Conservation (phyloP, 805 yeast species). For the Yarrowia osloensis region DNA sequence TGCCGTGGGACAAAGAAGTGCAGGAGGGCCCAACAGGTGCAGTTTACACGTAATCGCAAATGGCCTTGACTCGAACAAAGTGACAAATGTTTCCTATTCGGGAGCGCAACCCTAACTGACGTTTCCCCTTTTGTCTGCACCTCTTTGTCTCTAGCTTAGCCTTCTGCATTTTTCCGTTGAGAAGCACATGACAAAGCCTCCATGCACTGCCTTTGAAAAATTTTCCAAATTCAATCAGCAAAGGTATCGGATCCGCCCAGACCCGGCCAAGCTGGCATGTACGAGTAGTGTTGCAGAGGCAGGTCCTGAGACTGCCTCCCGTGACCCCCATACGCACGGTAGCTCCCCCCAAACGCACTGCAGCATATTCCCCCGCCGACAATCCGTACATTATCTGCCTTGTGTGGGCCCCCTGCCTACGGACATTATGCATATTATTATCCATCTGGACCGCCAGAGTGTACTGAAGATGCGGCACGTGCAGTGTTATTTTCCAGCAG, state of each 20-base stretch:
- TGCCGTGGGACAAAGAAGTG: not conserved
- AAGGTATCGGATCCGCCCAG: constrained; percentile 4
- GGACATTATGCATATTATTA: constrained; percentile 18
- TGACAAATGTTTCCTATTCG: constrained; percentile 1
- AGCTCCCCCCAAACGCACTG: not conserved
- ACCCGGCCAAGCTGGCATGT: not conserved
- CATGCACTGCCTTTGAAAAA: constrained; percentile 25
- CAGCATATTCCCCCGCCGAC: too few species aligned
- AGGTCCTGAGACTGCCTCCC: too few species aligned
- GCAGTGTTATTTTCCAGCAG: constrained; percentile 2
- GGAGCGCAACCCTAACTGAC: not conserved
- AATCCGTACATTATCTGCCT: too few species aligned
- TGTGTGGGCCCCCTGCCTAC: too few species aligned
- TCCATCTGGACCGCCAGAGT: constrained; percentile 26
- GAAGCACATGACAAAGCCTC: constrained; percentile 30
- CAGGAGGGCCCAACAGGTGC: constrained; percentile 26
- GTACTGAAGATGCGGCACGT: constrained; percentile 28
- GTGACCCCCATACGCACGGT: too few species aligned
- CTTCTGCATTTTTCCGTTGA: constrained; percentile 31
- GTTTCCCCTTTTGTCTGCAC: not conserved
- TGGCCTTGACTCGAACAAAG: constrained; percentile 9
- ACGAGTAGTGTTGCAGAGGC: too few species aligned
- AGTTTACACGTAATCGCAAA: constrained; percentile 28
- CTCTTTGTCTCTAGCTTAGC: not conserved
- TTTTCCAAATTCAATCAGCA: constrained; percentile 23